phyloP scores from a whole-genome alignment of 2,329 filamentous ascomycete species.

The Aschersonia sp. region DNA sequence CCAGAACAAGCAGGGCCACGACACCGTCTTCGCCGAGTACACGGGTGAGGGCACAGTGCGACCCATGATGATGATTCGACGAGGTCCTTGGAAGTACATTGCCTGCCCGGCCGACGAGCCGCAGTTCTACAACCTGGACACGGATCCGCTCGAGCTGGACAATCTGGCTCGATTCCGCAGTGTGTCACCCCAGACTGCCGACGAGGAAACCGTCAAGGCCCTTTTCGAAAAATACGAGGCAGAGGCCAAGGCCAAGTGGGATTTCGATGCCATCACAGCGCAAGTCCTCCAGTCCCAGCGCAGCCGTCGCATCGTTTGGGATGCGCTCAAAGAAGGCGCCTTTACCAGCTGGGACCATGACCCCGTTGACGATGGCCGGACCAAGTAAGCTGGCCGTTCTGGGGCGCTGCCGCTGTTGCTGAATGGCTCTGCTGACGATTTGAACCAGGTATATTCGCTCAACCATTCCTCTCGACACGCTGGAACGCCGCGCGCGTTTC shows the following conservation, averaged over 20 bases:
- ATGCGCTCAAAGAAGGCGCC: constrained; percentile 58
- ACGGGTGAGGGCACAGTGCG: constrained; percentile 84
- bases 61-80: constrained; percentile 86
- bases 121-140: constrained; percentile 67
- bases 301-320: constrained; percentile 64
- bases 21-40: constrained; percentile 90
- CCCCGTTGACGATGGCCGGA: constrained; percentile 53
- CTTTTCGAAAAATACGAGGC: constrained; percentile 52
- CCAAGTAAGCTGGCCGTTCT: constrained; percentile 35
- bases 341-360: constrained; percentile 81
- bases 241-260: constrained; percentile 65
- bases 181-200: constrained; percentile 20
- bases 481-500: constrained; percentile 63
- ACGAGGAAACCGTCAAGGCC: constrained; percentile 30
- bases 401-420: not conserved
- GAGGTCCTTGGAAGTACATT: constrained; percentile 81
- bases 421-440: not conserved
- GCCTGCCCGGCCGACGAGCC: constrained; percentile 72
- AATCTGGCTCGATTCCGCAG: constrained; percentile 47
- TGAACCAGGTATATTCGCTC: constrained; percentile 66
- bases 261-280: constrained; percentile 62
- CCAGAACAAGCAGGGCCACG: constrained; percentile 47
- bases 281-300: constrained; percentile 67
- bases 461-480: constrained; percentile 64
- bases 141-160: constrained; percentile 62